These are phyloP conservation scores for Solanum gandarillasii DNA, from an alignment of 257 asterid species.

Conservation along the genomic window DNA sequence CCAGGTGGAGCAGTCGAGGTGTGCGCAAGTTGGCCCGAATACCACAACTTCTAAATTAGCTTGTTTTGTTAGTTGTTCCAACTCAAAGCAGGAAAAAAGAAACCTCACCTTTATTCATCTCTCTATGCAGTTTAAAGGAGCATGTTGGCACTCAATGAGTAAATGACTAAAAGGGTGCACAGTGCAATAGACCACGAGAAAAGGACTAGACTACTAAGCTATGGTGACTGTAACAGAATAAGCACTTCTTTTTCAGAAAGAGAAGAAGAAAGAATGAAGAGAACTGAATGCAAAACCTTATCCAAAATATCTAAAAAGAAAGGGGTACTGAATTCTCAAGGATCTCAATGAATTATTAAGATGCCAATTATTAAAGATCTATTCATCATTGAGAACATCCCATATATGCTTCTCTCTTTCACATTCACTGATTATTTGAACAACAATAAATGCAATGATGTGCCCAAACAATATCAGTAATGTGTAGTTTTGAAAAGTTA, in stretches of 20 bases:
- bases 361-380: background rate
- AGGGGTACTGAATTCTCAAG: background rate
- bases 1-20: background rate
- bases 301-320: background rate
- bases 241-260: background rate
- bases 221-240: background rate
- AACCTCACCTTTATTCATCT: background rate
- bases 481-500: background rate
- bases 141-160: background rate
- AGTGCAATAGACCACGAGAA: background rate
- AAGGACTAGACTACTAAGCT: background rate
- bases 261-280: background rate
- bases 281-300: background rate
- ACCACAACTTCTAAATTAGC: background rate
- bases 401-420: background rate
- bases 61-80: background rate
- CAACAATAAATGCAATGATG: background rate
- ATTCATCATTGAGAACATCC: background rate
- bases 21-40: background rate
- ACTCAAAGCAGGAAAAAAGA: background rate
- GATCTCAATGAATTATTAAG: background rate
- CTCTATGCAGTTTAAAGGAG: background rate
- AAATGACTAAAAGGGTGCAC: background rate
- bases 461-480: background rate
- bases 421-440: background rate